Evolutionary conservation across 768 basidiomycete species (phyloP), one percentile per base, ranked within the genome.

Genomic region (Kwoniella dejecticola): DNA sequence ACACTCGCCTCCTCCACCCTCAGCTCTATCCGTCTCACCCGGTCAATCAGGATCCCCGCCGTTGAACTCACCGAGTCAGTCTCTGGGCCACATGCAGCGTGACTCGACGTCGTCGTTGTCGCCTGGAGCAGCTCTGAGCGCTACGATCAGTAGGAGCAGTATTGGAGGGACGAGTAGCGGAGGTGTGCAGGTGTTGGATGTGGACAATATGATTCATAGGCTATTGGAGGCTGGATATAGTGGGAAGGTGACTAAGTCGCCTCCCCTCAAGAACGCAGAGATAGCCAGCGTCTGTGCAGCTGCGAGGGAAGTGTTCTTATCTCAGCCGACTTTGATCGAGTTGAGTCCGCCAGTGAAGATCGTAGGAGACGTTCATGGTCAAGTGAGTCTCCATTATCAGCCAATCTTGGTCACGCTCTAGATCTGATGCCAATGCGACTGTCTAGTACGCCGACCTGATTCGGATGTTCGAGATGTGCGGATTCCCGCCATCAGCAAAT

Each of bases 381-480:
- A 99, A 82, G 77, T 77, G 49, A 64, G 75, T 66, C 7, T 7
- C 15, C 7, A 36, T 7, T 7, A 36, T 40, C 1, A 24, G n/a
- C 36, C 19, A 10, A 26, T 56, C 41, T 13, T 48, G 19, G 38
- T 33, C 17, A 1, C 15, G 29, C 17, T 27, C 27, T 2, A 26
- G 6, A 26, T 8, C 36, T 41, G 17, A 17, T 15, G 38, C 6
- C n/a, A 21, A 24, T 6, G 47, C 36, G 10, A 6, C 19, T 30
- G 24, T 2, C 23, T 48, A 79, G 76, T 99, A 97, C 80, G 91
- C 90, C 52, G 96, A 99, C 83, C 87, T 99, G 72, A 98, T 98
- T 72, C 89, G 96, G 54, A 81, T 99, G 46, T 99, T 99, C 73
- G 96, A 98, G 80, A 98, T 98, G 95, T 98, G 96, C 77, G 96